These are phyloP conservation scores for Podospora didyma DNA, from an alignment of 495 filamentous ascomycete genomes.

Conservation along the genomic window DNA sequence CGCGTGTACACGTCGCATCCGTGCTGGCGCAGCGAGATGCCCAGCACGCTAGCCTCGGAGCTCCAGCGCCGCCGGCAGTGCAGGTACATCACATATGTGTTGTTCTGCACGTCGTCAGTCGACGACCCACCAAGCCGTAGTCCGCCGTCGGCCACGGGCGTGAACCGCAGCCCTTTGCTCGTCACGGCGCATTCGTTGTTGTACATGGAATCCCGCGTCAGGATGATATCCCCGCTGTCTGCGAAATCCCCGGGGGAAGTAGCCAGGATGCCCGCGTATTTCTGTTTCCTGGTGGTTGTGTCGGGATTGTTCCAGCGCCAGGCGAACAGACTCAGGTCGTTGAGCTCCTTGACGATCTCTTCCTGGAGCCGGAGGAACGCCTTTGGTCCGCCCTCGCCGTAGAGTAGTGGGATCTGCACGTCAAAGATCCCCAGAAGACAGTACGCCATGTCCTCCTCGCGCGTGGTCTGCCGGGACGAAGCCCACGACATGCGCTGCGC, in stretches of 20 bases:
- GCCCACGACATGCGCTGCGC: slow-evolving; percentile 25
- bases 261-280: slow-evolving; percentile 12
- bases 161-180: slow-evolving; percentile 14
- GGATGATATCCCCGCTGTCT: neutral
- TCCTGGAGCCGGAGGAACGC: slow-evolving; percentile 18
- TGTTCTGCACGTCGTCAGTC: neutral
- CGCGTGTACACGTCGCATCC: slow-evolving; percentile 20
- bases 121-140: no score
- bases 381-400: slow-evolving; percentile 17
- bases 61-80: slow-evolving; percentile 4
- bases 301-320: slow-evolving; percentile 8
- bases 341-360: slow-evolving; percentile 14
- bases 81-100: slow-evolving; percentile 16
- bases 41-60: neutral
- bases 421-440: slow-evolving; percentile 23
- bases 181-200: slow-evolving; percentile 15
- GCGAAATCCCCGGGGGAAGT: slow-evolving; percentile 10
- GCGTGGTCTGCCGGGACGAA: slow-evolving; percentile 10
- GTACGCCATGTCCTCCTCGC: slow-evolving; percentile 23
- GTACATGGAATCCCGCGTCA: slow-evolving; percentile 11
- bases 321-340: slow-evolving; percentile 14
- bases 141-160: slow-evolving; percentile 6
- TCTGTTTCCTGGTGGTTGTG: neutral
- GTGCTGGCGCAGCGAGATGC: slow-evolving; percentile 18
- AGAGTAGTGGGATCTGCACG: slow-evolving; percentile 20